Base-by-base conservation (phyloP, 163 green algal genomes). In the Scenedesmus sp. region DNA sequence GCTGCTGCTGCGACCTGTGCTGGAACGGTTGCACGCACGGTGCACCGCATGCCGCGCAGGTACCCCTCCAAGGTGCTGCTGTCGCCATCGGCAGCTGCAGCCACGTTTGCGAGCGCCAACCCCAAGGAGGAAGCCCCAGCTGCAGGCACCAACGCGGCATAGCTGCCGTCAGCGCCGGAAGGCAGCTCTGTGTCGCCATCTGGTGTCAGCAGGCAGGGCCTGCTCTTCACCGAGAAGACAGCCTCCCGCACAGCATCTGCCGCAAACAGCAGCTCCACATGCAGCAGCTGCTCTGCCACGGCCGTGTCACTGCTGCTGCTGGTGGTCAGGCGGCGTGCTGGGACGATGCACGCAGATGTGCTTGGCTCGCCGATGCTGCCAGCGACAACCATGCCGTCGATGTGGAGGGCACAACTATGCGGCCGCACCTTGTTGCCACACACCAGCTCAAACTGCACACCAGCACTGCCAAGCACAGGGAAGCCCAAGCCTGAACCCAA, bases 371-470 rank as follows among this genome's bases (percentile, higher is more conserved):
- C 33, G 16, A 76, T 26, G 37, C 56, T 43, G 26, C 85, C 85
- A 61, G 43, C 85, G 6, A 90, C 70, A 4, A 30, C n/a, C 37
- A 85, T 20, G 7, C 85, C 85, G 40, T 90, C 85, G 1, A 80
- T 51, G 24, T 90, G 85, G 2, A 90, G 51, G n/a, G 26, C 51
- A 46, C 85, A 90, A 2, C 12, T 24, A 33, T 81, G 68, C 13
- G 46, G 83, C 35, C 35, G 44, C 13, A 81, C 83, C 7, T 20
- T 10, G 33, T 24, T 73, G 37, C 30, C 53, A 65, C 87, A 91
- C 5, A 33, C 22, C 16, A 91, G 40, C 87, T 91, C 37, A 82
- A 91, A 91, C 56, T 87, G 87, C 79, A 87, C 87, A 26, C 87
- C 87, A 22, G 53, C 72, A 42, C n/a, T 43, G 1, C 35, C 82